Evolutionary conservation across 1,139 yeast species (phyloP), one percentile per base, ranked within the genome.

Genomic region (Candida neerlandica): DNA sequence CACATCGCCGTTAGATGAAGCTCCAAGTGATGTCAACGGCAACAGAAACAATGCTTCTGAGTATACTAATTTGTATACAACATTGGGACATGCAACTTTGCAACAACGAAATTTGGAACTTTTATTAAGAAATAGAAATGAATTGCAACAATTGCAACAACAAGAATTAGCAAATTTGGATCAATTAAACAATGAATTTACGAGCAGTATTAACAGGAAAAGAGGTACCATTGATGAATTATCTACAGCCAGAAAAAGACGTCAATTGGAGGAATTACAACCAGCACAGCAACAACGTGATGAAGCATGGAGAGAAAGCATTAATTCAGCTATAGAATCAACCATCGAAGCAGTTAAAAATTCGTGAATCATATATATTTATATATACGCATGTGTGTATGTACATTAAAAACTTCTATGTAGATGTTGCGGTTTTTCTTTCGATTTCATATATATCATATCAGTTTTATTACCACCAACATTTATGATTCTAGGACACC

Each of bases 401-500:
- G 29, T n/a, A 12, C 23, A 10, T 16, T 19, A 5, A 15, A 11
- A 6, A 15, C 27, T 43, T 32, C 43, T 37, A 39, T 42, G 38
- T 32, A 45, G 41, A 15, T 44, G 32, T 38, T 46, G 46, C 18
- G 18, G 26, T 30, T 41, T 39, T 33, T 46, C 47, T 44, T 51
- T 51, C 40, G 55, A 58, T 68, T 80, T 81, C 57, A 84, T 89
- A 61, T 80, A 85, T 57, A 83, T 81, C 70, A 80, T 73, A 58
- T 89, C 96, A 11, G 85, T 77, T 62, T 83, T 80, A 51, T 85
- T 80, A 30, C 90, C 81, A 3, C 98, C 97, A 47, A 90, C 73
- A 61, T 91, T 92, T 21, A 87, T 66, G 46, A 92, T 82, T 58
- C 87, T 78, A 0, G 98, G 98, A 69, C 99, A 92, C 1, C 99